Evolutionary conservation across 306 rosid species (phyloP), one percentile per base, ranked within the genome.

Genomic region (Begonia loranthoides): DNA sequence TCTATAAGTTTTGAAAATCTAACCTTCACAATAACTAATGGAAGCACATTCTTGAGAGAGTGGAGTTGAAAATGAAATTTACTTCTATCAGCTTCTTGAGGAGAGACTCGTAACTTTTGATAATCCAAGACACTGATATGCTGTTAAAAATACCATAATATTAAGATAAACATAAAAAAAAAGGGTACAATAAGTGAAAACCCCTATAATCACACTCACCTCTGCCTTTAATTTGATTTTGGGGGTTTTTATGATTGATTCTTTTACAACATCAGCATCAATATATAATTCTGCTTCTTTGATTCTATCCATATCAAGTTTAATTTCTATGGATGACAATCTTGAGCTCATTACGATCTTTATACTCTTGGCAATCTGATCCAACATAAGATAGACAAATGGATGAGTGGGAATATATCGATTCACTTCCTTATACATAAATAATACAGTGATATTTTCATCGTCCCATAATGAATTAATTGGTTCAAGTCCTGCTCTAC

Each of bases 331-430:
- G 58, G 77, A 61, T 47, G 88, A 89, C 50, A 50, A 56, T 72
- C 78, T 79, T 17, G 82, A 55, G 58, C 72, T 59, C 76, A 71
- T 63, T 49, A 77, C 81, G 61, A 66, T 72, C 60, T 82, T 75
- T 50, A 84, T 81, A 61, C 76, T 70, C 71, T 84, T 78, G 17
- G 97, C 87, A 61, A 89, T 75, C 97, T 89, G 78, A 61, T 72
- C 13, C 6, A 50, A 13, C 44, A 49, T 7, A 54, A 21, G 44
- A 60, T 22, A 40, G 15, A 10, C 22, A 12, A 41, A 59, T 58
- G 34, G 21, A 62, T 50, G 17, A 49, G 53, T 16, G 47, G 51
- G 17, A 17, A 54, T 47, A 52, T 55, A 59, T 49, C 44, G 38
- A 19, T 4, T 17, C 51, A 1, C 19, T 39, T 16, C 40, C 34